Evolutionary conservation across 2,329 filamentous ascomycete species (phyloP), one percentile per base, ranked within the genome.

Genomic region (Trichophyton verrucosum): DNA sequence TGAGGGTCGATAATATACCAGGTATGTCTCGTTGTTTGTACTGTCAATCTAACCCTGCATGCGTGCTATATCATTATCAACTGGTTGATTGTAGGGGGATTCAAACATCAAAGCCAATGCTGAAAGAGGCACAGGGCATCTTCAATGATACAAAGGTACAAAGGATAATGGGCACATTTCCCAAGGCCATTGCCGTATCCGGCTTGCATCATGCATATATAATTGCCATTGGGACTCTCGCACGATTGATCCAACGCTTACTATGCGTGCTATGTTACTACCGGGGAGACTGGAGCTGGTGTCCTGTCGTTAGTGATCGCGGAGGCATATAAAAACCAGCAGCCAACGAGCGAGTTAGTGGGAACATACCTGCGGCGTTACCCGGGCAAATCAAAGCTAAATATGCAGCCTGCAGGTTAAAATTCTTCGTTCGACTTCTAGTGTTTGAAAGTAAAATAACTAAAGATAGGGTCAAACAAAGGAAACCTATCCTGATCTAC

Each of bases 201-300:
- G 46, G 46, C 22, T 51, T 51, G 46, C 46, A 9, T 51, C 46
- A 13, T 30, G 22, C 46, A 51, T 51, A 27, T 51, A 51, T 27
- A 51, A 27, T 27, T 51, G 20, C 13, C 9, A 27, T 51, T 51
- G 22, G 46, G 22, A 51, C 13, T 51, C 20, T 6, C 22, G 22
- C 46, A 51, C n/a, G 46, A 27, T 13, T 22, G n/a, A 36, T 55
- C 51, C 51, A 55, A 55, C 51, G n/a, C 27, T 55, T 55, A 55
- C n/a, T 17, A 33, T 20, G 51, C 7, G 27, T n/a, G 15, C n/a
- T 55, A 38, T 55, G 51, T 55, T 36, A 8, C 24, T 33, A 36
- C 17, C 51, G 33, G 27, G 33, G 27, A 55, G 51, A 27, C 24
- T 53, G 51, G 15, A 15, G 33, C 5, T 27, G 51, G 2, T 17